Conservation (phyloP, 805 yeast species). For the Metschnikowia koreensis region DNA sequence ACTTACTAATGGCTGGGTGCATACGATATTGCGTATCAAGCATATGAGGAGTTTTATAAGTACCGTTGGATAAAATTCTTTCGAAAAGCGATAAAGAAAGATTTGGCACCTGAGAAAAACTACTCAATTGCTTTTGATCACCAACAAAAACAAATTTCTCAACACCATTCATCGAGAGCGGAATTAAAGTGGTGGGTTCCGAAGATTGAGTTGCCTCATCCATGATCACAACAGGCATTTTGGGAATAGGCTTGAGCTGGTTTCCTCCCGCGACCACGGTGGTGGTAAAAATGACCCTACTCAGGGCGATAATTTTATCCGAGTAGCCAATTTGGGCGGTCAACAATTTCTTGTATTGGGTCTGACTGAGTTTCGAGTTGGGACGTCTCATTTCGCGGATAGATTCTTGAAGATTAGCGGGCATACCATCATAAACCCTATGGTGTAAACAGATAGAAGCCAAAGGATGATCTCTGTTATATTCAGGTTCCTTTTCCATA, state of each 20-base stretch:
- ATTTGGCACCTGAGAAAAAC: slow-evolving; percentile 66
- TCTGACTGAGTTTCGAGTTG: slow-evolving; percentile 23
- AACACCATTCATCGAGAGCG: slow-evolving; percentile 64
- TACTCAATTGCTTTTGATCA: slow-evolving; percentile 72
- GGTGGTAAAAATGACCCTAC: slow-evolving; percentile 63
- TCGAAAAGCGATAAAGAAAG: slow-evolving; percentile 68
- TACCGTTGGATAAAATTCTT: slow-evolving; percentile 60
- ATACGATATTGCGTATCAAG: slow-evolving; percentile 67
- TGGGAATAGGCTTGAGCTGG: slow-evolving; percentile 52
- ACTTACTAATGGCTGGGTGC: slow-evolving; percentile 63
- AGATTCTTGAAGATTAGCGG: slow-evolving; percentile 43
- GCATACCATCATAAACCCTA: slow-evolving; percentile 50
- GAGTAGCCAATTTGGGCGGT: slow-evolving; percentile 44
- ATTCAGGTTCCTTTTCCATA: slow-evolving; percentile 59
- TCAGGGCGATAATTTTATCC: slow-evolving; percentile 50
- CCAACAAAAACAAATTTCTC: slow-evolving; percentile 70
- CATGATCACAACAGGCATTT: slow-evolving; percentile 67
- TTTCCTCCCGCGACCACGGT: slow-evolving; percentile 67
- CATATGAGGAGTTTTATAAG: slow-evolving; percentile 62
- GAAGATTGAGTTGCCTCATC: slow-evolving; percentile 79
- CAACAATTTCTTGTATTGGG: slow-evolving; percentile 50
- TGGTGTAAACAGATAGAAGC: slow-evolving; percentile 63
- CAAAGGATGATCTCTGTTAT: slow-evolving; percentile 54
- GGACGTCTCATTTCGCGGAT: slow-evolving; percentile 40
- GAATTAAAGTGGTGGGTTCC: slow-evolving; percentile 69